These are phyloP conservation scores for Globisporangium ultimum DNA, from an alignment of 352 stramenopile species.

Conservation along the genomic window DNA sequence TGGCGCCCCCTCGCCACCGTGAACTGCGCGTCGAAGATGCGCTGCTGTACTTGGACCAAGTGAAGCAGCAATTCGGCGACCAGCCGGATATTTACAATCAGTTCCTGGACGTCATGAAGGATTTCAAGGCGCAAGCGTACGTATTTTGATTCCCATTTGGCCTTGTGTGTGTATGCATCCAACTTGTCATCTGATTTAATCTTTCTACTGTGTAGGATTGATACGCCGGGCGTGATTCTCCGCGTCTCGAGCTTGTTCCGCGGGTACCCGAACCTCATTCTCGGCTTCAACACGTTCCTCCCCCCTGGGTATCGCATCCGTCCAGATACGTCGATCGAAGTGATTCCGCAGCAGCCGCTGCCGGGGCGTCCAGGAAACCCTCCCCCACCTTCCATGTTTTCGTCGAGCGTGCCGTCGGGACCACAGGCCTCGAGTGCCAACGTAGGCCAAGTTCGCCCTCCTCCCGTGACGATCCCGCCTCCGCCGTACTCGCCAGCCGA, in stretches of 20 bases:
- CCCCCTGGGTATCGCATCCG: constrained; percentile 92
- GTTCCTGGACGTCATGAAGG: constrained; percentile 99
- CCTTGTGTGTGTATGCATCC: constrained; percentile 1
- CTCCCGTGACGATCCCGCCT: constrained; percentile 67
- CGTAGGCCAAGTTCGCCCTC: constrained; percentile 46
- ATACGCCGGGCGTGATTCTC: constrained; percentile 98
- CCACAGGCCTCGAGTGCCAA: constrained; percentile 30
- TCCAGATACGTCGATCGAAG: constrained; percentile 77
- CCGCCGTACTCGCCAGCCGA: constrained; percentile 59
- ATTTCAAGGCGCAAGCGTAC: constrained; percentile 96
- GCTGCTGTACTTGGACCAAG: constrained; percentile 99
- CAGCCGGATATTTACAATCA: constrained; percentile 99
- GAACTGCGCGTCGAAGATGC: constrained; percentile 96
- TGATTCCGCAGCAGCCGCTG: constrained; percentile 70
- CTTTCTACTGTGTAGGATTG: constrained; percentile 68
- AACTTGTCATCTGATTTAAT: neutral
- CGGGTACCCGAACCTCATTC: constrained; percentile 97
- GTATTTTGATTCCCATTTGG: constrained; percentile 5
- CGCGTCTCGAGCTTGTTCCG: constrained; percentile 98
- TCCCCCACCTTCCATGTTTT: constrained; percentile 19
- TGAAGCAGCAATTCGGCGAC: constrained; percentile 99
- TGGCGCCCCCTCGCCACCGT: constrained; percentile 50
- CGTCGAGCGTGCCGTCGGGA: constrained; percentile 17
- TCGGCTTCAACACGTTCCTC: constrained; percentile 99
- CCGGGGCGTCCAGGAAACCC: constrained; percentile 23